Evolutionary conservation across 495 filamentous ascomycete genomes (phyloP).

Genomic region (Chaetomium cochliodes): DNA sequence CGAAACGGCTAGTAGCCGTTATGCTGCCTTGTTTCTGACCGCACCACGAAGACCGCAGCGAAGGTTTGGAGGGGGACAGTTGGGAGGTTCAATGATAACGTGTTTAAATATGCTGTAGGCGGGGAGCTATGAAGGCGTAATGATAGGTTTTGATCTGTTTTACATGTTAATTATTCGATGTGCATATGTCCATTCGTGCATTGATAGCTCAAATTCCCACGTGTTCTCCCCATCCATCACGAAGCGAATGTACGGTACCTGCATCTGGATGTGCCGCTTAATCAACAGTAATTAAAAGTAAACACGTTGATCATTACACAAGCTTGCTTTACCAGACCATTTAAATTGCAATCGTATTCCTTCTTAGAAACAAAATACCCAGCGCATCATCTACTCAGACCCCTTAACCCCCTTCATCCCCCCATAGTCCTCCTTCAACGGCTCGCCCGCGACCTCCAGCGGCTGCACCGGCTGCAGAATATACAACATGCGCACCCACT

Average conservation of each 20-base stretch:
- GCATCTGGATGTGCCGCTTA: background rate
- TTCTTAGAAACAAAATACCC: background rate
- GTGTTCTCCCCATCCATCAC: background rate
- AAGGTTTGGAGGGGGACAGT: background rate
- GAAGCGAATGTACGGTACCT: background rate
- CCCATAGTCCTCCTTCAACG: slow-evolving; percentile 40
- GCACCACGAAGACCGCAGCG: background rate
- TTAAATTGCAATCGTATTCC: background rate
- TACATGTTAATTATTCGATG: background rate
- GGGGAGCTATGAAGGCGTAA: background rate
- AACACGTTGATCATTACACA: no score
- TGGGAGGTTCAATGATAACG: background rate
- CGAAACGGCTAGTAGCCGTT: no score
- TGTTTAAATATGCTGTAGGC: slow-evolving; percentile 9
- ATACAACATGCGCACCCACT: slow-evolving; percentile 56
- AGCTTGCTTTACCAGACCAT: no score
- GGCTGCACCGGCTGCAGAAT: slow-evolving; percentile 49
- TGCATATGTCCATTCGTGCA: background rate
- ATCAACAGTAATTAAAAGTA: background rate
- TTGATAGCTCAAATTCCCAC: background rate
- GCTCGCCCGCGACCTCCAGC: slow-evolving; percentile 41
- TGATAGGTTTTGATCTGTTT: background rate
- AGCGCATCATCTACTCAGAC: background rate
- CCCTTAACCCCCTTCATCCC: slow-evolving; percentile 13
- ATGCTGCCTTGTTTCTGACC: background rate